Evolutionary conservation across 148 eudicot species (phyloP).

Genomic region (Silene uniflora): DNA sequence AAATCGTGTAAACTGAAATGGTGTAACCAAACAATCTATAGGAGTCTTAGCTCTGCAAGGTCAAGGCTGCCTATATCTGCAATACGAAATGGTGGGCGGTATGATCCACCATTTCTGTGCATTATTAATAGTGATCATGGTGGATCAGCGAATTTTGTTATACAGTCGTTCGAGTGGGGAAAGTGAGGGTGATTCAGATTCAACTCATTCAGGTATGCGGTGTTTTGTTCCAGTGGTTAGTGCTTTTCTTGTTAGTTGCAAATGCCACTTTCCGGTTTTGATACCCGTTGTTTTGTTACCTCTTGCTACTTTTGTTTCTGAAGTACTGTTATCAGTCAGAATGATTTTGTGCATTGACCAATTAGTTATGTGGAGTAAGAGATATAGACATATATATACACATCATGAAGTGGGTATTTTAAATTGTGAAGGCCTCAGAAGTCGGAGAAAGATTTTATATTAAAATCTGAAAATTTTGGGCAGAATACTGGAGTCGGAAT

Average conservation of each 20-base stretch:
- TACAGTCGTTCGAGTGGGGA: constrained; percentile 62
- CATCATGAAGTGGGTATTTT: neutral
- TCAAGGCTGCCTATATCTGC: too few relatives aligned
- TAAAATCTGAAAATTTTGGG: neutral
- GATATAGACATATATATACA: neutral
- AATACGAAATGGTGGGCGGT: too few relatives aligned
- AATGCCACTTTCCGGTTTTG: neutral
- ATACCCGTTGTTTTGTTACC: neutral
- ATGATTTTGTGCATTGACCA: constrained; percentile 4
- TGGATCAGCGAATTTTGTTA: constrained; percentile 61
- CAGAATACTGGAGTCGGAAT: neutral
- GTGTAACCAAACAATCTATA: too few relatives aligned
- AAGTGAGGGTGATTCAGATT: too few relatives aligned
- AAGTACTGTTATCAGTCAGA: neutral
- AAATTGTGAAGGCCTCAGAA: neutral
- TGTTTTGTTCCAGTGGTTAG: too few relatives aligned
- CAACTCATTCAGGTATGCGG: too few relatives aligned
- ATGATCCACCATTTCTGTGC: too few relatives aligned
- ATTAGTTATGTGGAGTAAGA: neutral
- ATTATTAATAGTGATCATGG: constrained; percentile 14
- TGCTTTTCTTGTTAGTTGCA: neutral
- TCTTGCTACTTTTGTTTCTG: neutral
- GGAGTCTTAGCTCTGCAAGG: too few relatives aligned
- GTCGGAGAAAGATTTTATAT: neutral
- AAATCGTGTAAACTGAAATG: too few relatives aligned